These are phyloP conservation scores for Alternaria sp. DNA, from an alignment of 2,329 filamentous ascomycete genomes.

Conservation along the genomic window DNA sequence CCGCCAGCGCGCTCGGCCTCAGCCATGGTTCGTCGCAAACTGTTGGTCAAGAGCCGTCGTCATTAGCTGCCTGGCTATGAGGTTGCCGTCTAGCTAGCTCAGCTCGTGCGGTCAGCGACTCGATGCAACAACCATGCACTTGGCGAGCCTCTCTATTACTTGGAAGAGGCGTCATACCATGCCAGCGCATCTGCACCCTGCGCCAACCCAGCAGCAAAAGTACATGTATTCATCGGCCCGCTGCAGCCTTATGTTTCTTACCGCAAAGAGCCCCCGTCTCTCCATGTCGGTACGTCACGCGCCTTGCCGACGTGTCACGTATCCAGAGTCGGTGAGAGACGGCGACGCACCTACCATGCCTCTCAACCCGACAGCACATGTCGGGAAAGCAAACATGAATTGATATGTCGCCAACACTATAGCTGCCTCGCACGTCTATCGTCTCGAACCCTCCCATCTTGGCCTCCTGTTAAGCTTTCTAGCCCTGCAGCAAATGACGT, in stretches of 20 bases:
- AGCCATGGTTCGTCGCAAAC: slow-evolving; percentile 37
- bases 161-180: slow-evolving; percentile 16
- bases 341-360: background rate
- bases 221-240: background rate
- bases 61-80: slow-evolving; percentile 9
- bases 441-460: slow-evolving; percentile 1
- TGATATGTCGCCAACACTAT: background rate
- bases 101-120: slow-evolving; percentile 28
- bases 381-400: background rate
- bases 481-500: slow-evolving; percentile 10
- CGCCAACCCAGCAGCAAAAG: background rate
- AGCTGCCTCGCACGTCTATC: slow-evolving; percentile 1
- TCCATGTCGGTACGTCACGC: slow-evolving; percentile 22
- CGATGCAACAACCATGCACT: slow-evolving; percentile 18
- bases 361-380: background rate
- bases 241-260: background rate
- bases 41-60: slow-evolving; percentile 8
- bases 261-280: background rate
- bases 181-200: slow-evolving; percentile 22
- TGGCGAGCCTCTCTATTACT: slow-evolving; percentile 17
- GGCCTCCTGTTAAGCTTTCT: slow-evolving; percentile 7
- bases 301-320: slow-evolving; percentile 15
- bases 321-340: slow-evolving; percentile 6
- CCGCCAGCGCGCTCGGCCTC: slow-evolving; percentile 50
- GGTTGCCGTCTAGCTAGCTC: slow-evolving; percentile 19